Conservation (phyloP, 352 stramenopile species). For the Phytophthora citrophthora region DNA sequence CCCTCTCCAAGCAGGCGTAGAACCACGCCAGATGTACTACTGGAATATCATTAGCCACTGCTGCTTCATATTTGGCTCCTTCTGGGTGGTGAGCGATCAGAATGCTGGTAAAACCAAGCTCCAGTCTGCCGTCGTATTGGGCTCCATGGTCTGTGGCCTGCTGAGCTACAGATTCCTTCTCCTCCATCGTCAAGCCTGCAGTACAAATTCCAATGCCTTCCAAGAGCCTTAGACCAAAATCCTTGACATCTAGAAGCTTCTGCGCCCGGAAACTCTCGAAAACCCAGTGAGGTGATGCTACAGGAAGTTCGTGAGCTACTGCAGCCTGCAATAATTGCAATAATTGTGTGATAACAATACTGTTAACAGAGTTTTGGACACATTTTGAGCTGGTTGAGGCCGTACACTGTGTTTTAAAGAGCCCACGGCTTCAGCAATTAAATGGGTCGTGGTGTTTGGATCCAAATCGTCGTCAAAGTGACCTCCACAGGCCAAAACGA, state of each 20-base stretch:
- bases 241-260: slow-evolving; percentile 42
- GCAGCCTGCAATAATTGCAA: slow-evolving; percentile 41
- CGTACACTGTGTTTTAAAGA: slow-evolving; percentile 72
- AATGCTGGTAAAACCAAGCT: slow-evolving; percentile 63
- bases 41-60: slow-evolving; percentile 58
- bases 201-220: slow-evolving; percentile 76
- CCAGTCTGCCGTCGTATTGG: slow-evolving; percentile 64
- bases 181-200: slow-evolving; percentile 56
- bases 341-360: slow-evolving; percentile 1
- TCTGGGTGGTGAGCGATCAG: slow-evolving; percentile 63
- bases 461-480: slow-evolving; percentile 64
- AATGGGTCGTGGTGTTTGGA: slow-evolving; percentile 55
- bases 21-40: slow-evolving; percentile 79
- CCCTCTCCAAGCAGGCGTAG: slow-evolving; percentile 64
- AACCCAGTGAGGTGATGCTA: slow-evolving; percentile 64
- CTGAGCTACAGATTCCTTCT: slow-evolving; percentile 60
- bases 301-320: slow-evolving; percentile 43
- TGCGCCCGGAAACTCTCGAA: slow-evolving; percentile 70
- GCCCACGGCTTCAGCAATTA: slow-evolving; percentile 66
- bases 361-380: neutral
- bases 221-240: slow-evolving; percentile 48
- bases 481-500: slow-evolving; percentile 63
- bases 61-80: slow-evolving; percentile 74
- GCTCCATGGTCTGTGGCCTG: slow-evolving; percentile 49
- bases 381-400: slow-evolving; percentile 3